These are phyloP conservation scores for Tilletia caries DNA, from an alignment of 1,284 basidiomycete species.

Conservation along the genomic window DNA sequence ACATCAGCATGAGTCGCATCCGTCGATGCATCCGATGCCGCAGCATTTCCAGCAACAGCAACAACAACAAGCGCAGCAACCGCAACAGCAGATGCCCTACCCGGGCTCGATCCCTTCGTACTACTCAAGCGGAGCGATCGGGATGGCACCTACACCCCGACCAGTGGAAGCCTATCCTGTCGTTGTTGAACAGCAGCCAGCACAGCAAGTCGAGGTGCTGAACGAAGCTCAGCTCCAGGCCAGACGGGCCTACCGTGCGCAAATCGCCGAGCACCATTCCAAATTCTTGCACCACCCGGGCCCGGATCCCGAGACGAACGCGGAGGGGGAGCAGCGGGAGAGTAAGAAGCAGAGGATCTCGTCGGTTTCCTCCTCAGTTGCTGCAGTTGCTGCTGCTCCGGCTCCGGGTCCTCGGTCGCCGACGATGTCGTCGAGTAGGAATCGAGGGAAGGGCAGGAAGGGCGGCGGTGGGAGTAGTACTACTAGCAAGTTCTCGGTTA, in stretches of 20 bases:
- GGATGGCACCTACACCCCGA: background rate
- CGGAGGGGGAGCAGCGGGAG: too few species aligned
- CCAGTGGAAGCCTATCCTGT: too few species aligned
- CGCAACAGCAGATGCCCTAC: background rate
- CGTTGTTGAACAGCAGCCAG: background rate
- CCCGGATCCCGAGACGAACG: too few species aligned
- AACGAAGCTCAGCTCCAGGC: background rate
- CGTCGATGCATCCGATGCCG: background rate
- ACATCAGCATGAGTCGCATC: background rate
- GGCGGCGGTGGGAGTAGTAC: too few species aligned
- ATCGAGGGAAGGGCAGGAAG: too few species aligned
- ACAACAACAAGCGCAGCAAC: background rate
- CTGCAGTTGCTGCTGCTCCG: too few species aligned
- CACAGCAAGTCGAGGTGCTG: background rate
- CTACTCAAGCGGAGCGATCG: constrained; percentile 4
- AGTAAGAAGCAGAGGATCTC: too few species aligned
- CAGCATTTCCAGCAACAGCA: background rate
- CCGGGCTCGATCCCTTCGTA: background rate
- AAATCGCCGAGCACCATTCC: constrained; percentile 24
- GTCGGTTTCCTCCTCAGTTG: too few species aligned
- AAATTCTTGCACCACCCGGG: background rate
- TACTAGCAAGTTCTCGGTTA: too few species aligned
- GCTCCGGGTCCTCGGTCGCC: too few species aligned
- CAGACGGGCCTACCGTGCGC: constrained; percentile 15
- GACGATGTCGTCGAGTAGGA: too few species aligned